Evolutionary conservation across 768 basidiomycete species (phyloP).

Genomic region (Lactifluus volemus): DNA sequence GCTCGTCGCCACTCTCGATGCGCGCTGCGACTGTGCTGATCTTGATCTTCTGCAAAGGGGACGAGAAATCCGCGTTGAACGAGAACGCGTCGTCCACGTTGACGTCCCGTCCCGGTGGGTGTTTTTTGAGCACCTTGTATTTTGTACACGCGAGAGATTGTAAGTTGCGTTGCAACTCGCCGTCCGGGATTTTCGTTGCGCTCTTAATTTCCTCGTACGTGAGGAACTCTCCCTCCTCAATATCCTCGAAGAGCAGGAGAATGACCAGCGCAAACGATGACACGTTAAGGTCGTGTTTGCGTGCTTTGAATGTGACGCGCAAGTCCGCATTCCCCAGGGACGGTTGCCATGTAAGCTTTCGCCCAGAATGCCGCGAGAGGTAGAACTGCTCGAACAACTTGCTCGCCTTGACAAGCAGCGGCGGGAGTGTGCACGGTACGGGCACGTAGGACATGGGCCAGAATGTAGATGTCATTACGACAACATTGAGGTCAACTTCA

Average conservation of each 20-base stretch:
- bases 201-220: conserved; percentile 77
- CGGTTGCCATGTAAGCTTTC: conserved; percentile 88
- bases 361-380: conserved; percentile 78
- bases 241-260: conserved; percentile 75
- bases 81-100: conserved; percentile 70
- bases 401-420: conserved; percentile 51
- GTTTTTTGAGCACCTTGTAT: conserved; percentile 85
- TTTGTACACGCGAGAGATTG: conserved; percentile 96
- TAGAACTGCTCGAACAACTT: conserved; percentile 87
- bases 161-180: conserved; percentile 82
- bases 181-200: conserved; percentile 63
- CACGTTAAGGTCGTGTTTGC: conserved; percentile 85
- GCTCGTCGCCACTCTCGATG: conserved; percentile 79
- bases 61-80: conserved; percentile 78
- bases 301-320: conserved; percentile 65
- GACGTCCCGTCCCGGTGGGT: conserved; percentile 82
- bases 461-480: conserved; percentile 91
- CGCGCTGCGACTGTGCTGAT: conserved; percentile 83
- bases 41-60: conserved; percentile 84
- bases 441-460: conserved; percentile 80
- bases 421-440: conserved; percentile 59
- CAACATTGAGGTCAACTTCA: conserved; percentile 75
- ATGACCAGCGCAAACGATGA: conserved; percentile 85
- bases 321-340: conserved; percentile 88
- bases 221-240: conserved; percentile 58